Evolutionary conservation across 768 basidiomycete species (phyloP), one percentile per base, ranked within the genome.

Genomic region (Kwoniella mangroviensis): DNA sequence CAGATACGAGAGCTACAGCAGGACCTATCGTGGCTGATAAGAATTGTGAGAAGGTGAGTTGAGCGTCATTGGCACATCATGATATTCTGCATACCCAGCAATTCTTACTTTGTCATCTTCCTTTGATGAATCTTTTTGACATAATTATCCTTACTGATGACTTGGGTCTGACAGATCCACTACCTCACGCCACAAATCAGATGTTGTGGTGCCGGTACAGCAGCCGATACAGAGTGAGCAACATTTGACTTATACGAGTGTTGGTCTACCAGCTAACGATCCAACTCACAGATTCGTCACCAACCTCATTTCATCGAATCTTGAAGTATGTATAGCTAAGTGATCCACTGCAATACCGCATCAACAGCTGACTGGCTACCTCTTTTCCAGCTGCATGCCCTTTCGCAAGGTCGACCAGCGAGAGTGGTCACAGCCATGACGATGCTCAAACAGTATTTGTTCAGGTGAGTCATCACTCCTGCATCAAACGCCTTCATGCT

Each of bases 341-440:
- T 61, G 19, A 21, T 41, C 41, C 24, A 17, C 34, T 41, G n/a
- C 19, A 22, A 24, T 4, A 9, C 51, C 21, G 26, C 22, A 42
- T 26, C 26, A 17, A 22, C 19, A 58, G 43, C 56, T 40, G n/a
- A 56, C 28, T 41, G 45, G 67, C 6, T 7, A 28, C 53, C 63
- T 22, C 65, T n/a, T 3, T 22, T 19, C 5, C 59, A 82, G 83
- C 86, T 99, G 15, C 96, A 98, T 80, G 88, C 89, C 0, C 87
- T 98, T 40, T 91, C 92, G 19, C 94, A 92, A 40, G 95, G 94
- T 24, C 86, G 96, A 68, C 93, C 92, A 83, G 94, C 96, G 4
- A 88, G 90, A 69, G 94, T 99, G 21, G 93, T 96, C 61, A 97
- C 97, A 0, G 97, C 96, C 5, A 98, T 99, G 96, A 98, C 96